A percentile compares a stretch with the other conserved stretches of the same genome.
phyloP scores from a whole-genome alignment of 148 eudicot genomes.

The Fagopyrum homotropicum region DNA sequence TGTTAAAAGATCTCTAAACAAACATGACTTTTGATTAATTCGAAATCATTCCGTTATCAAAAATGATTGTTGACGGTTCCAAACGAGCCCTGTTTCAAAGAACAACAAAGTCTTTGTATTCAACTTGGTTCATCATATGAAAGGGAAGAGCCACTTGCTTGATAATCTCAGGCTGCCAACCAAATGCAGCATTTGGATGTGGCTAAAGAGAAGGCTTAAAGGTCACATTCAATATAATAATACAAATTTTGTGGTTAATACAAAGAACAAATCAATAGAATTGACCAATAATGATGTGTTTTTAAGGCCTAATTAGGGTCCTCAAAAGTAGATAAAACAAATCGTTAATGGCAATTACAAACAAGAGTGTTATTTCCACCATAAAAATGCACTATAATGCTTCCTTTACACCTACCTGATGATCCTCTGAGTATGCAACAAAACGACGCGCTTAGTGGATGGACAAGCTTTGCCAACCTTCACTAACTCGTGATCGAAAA shows the following conservation, averaged over 20 bases:
- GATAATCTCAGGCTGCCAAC: constrained; percentile 5
- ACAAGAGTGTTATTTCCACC: not conserved
- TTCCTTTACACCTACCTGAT: constrained; percentile 5
- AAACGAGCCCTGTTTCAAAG: not conserved
- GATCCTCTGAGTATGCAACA: not conserved
- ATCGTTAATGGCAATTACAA: not conserved
- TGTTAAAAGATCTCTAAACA: no score
- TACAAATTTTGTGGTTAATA: not conserved
- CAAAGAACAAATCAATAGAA: not conserved
- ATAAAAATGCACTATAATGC: not conserved
- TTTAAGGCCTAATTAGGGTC: not conserved
- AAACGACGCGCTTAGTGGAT: not conserved
- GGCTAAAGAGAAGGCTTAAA: not conserved
- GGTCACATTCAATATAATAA: not conserved
- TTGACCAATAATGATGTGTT: not conserved
- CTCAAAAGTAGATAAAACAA: not conserved
- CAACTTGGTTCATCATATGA: constrained; percentile 1
- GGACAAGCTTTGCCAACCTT: constrained; percentile 7
- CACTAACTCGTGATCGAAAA: not conserved
- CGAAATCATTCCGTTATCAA: no score
- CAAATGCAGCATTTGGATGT: constrained; percentile 5
- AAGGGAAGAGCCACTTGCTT: constrained; percentile 7
- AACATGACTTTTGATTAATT: no score
- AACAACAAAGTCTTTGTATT: not conserved
- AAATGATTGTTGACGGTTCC: no score